phyloP scores from a whole-genome alignment of 331 rosid species.

The Pyracantha coccinea region DNA sequence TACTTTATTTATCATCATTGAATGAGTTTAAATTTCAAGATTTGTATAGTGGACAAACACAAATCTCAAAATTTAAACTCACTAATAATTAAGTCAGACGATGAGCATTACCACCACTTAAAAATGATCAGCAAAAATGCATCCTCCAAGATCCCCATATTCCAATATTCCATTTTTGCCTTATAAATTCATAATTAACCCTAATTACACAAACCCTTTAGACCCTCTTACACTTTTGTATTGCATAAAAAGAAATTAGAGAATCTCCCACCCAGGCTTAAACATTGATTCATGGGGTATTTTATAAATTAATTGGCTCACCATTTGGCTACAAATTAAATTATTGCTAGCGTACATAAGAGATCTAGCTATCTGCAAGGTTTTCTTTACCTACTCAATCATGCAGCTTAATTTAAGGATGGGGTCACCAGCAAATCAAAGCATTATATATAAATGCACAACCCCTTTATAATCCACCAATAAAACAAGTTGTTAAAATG shows the following conservation, averaged over 20 bases:
- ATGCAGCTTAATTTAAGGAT: constrained; percentile 8
- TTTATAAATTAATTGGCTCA: constrained; percentile 19
- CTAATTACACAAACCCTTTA: constrained; percentile 7
- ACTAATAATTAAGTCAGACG: no score
- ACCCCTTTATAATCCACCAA: constrained; percentile 16
- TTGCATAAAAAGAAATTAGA: constrained; percentile 9
- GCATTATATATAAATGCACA: not conserved
- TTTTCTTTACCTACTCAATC: constrained; percentile 26
- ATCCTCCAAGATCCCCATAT: constrained; percentile 12
- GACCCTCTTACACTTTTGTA: constrained; percentile 21
- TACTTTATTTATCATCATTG: no score
- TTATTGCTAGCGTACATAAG: not conserved
- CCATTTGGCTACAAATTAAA: constrained; percentile 8
- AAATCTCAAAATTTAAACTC: no score
- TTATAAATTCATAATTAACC: constrained; percentile 7
- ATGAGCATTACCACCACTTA: no score
- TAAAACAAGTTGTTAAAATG: constrained; percentile 1
- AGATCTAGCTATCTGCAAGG: constrained; percentile 27
- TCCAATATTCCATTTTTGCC: constrained; percentile 28
- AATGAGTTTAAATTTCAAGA: no score
- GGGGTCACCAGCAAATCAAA: not conserved
- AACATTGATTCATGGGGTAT: constrained; percentile 38
- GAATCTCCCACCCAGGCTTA: constrained; percentile 39
- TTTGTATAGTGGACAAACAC: no score
- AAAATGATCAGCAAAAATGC: no score